Percentiles rank a stretch among this genome's conserved stretches.
Conservation (phyloP, 2,329 filamentous ascomycete species). For the Colletotrichum navitas region DNA sequence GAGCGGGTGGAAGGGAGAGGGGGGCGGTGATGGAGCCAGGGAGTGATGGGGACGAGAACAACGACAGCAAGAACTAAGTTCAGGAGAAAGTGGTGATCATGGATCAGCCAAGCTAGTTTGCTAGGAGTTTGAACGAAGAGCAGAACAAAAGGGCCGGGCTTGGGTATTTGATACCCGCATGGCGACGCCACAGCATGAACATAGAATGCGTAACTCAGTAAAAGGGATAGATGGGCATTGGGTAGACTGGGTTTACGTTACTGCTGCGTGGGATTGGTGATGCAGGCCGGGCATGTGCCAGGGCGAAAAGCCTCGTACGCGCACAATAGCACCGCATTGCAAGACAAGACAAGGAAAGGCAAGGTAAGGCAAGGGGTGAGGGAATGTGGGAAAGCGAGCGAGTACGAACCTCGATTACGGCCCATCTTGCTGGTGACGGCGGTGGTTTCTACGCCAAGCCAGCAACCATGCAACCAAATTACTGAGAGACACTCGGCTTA, state of each 20-base stretch:
- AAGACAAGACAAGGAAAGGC: conserved; percentile 12
- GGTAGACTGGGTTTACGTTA: neutral
- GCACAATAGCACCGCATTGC: neutral
- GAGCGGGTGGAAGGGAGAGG: neutral
- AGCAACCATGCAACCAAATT: conserved; percentile 41
- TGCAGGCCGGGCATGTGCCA: conserved; percentile 13
- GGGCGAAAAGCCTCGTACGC: conserved; percentile 29
- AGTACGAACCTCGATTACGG: conserved; percentile 41
- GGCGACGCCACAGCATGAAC: neutral
- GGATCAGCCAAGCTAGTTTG: conserved; percentile 19
- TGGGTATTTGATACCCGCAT: conserved; percentile 17
- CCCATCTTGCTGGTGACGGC: conserved; percentile 28
- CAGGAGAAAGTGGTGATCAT: conserved; percentile 29
- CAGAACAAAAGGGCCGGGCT: conserved; percentile 9
- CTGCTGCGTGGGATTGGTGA: conserved; percentile 3
- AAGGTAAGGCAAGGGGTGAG: conserved; percentile 3
- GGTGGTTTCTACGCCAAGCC: conserved; percentile 28
- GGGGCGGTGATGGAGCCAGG: conserved; percentile 5
- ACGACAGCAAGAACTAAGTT: conserved; percentile 6
- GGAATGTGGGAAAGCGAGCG: conserved; percentile 19
- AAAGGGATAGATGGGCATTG: conserved; percentile 22
- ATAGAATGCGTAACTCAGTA: conserved; percentile 1
- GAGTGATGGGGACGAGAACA: neutral
- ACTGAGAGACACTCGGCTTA: conserved; percentile 37
- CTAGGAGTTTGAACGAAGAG: neutral